Evolutionary conservation across 495 filamentous ascomycete genomes (phyloP).

Genomic region (Tuber microsphaerosporum): DNA sequence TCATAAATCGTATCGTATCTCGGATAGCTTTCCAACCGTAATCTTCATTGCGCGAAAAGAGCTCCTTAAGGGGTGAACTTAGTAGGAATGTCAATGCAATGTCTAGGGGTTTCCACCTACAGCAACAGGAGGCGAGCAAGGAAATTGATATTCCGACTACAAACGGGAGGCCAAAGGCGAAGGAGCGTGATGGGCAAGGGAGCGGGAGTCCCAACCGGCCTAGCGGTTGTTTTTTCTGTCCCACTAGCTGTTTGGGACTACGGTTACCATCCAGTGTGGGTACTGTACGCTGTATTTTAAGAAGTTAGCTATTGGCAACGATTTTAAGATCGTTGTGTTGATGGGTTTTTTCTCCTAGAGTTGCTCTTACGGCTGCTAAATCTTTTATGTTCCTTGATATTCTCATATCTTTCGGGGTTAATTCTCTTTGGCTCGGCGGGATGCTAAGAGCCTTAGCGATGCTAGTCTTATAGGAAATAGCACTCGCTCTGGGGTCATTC

Average conservation of each 20-base stretch:
- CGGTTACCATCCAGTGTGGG: conserved; percentile 37
- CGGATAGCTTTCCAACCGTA: not conserved
- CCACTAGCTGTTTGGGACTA: conserved; percentile 38
- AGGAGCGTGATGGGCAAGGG: not conserved
- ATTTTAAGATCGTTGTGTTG: not conserved
- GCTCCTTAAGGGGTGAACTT: not conserved
- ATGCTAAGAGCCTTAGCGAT: not conserved
- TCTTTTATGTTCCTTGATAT: not conserved
- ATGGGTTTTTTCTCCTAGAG: conserved; percentile 14
- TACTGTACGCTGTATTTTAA: conserved; percentile 9
- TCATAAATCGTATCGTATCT: not conserved
- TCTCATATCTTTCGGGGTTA: not conserved
- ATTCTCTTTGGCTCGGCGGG: not conserved
- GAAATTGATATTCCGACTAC: conserved; percentile 3
- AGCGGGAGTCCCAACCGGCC: not conserved
- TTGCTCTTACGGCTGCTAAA: conserved; percentile 33
- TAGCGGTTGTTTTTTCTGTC: conserved; percentile 21
- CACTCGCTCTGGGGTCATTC: conserved; percentile 36
- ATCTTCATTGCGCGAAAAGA: not conserved
- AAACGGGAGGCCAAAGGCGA: not conserved
- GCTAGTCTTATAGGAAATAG: conserved; percentile 31
- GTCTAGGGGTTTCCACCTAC: conserved; percentile 10
- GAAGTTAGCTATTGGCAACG: not conserved
- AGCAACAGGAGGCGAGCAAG: not conserved
- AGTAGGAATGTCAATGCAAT: conserved; percentile 5